Conservation (phyloP, 1,284 basidiomycete species). For the Sporisorium exsertum region DNA sequence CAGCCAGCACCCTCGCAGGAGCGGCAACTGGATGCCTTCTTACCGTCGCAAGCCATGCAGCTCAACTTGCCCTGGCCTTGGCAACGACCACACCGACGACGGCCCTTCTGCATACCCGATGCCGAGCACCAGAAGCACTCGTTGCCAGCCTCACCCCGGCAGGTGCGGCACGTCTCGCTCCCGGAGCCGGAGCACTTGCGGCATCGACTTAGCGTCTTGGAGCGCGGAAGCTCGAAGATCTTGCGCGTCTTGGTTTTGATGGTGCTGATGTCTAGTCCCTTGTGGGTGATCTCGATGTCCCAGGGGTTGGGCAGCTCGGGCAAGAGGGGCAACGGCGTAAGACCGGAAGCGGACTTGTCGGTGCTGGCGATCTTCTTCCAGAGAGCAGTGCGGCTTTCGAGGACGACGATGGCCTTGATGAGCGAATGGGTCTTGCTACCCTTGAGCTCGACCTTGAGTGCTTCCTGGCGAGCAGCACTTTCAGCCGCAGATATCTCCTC, state of each 20-base stretch:
- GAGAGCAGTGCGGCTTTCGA: constrained; percentile 45
- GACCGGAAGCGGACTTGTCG: constrained; percentile 15
- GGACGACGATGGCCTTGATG: constrained; percentile 51
- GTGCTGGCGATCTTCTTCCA: constrained; percentile 48
- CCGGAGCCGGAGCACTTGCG: constrained; percentile 48
- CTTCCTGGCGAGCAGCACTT: constrained; percentile 43
- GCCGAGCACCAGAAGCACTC: constrained; percentile 61
- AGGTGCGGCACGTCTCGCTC: constrained; percentile 44
- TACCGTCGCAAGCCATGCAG: constrained; percentile 53
- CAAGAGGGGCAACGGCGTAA: constrained; percentile 32
- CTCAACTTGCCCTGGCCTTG: constrained; percentile 46
- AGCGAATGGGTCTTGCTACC: constrained; percentile 50
- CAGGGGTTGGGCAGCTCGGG: constrained; percentile 55
- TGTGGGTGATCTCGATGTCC: constrained; percentile 48
- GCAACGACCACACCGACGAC: constrained; percentile 54
- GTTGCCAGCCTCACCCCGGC: constrained; percentile 52
- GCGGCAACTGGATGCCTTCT: constrained; percentile 41
- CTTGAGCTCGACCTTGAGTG: constrained; percentile 45
- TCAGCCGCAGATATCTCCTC: constrained; percentile 49
- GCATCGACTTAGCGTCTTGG: constrained; percentile 32
- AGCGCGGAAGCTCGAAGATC: constrained; percentile 53
- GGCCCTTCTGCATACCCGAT: constrained; percentile 49
- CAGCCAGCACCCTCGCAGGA: constrained; percentile 51
- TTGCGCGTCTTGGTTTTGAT: constrained; percentile 53
- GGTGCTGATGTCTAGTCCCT: constrained; percentile 47